These are phyloP conservation scores for Asterophora lycoperdoides DNA, from an alignment of 768 basidiomycete genomes.

Conservation along the genomic window DNA sequence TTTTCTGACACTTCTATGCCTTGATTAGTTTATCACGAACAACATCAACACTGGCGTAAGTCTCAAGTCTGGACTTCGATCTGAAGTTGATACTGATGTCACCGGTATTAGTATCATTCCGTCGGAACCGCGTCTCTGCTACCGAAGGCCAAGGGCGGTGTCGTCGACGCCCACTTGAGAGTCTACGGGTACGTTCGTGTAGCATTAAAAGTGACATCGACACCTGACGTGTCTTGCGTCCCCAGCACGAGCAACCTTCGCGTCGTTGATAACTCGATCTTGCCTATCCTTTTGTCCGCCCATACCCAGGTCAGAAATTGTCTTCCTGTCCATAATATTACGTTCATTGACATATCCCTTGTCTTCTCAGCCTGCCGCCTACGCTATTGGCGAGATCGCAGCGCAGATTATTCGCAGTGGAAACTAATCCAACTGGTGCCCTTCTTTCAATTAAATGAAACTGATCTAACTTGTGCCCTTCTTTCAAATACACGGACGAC, in stretches of 20 bases:
- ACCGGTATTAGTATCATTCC: constrained; percentile 27
- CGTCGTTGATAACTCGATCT: constrained; percentile 41
- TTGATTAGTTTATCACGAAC: constrained; percentile 19
- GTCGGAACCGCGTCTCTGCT: constrained; percentile 38
- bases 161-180: constrained; percentile 20
- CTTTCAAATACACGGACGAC: too few species aligned
- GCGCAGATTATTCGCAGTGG: constrained; percentile 14
- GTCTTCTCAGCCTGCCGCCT: constrained; percentile 16
- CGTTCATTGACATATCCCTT: neutral
- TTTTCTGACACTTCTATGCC: neutral
- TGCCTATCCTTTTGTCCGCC: constrained; percentile 36
- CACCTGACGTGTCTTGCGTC: constrained; percentile 13
- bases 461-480: too few species aligned
- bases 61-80: neutral
- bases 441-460: too few species aligned
- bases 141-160: constrained; percentile 25
- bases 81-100: neutral
- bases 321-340: neutral
- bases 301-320: constrained; percentile 27
- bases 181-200: constrained; percentile 21
- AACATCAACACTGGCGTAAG: constrained; percentile 24
- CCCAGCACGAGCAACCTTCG: constrained; percentile 42
- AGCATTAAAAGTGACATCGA: neutral
- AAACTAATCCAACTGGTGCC: too few species aligned
- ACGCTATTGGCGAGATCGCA: constrained; percentile 24